A percentile compares a stretch with the other conserved stretches of the same genome.
These are phyloP conservation scores for Cladosporium sp. DNA, from an alignment of 2,329 filamentous ascomycete genomes.

Conservation along the genomic window DNA sequence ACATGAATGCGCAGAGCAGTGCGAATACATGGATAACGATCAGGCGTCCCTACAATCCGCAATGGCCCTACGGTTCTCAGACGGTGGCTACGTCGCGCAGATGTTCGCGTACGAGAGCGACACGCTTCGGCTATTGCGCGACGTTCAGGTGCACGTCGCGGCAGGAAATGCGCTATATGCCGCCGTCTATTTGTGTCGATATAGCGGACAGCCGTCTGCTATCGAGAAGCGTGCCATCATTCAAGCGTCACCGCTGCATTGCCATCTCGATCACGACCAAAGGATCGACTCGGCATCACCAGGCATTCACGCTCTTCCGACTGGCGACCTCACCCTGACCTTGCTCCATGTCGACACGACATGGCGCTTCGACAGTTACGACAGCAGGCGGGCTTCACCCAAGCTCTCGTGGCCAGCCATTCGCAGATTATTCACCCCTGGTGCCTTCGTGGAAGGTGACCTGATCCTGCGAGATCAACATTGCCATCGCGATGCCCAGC, in stretches of 20 bases:
- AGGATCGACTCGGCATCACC: not conserved
- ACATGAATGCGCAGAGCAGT: too few species aligned
- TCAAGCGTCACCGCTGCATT: not conserved
- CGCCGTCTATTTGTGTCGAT: not conserved
- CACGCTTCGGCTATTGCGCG: not conserved
- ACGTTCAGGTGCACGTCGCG: not conserved
- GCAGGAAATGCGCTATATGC: not conserved
- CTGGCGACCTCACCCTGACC: not conserved
- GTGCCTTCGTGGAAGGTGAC: not conserved
- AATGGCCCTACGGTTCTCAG: not conserved
- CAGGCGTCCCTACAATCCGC: too few species aligned
- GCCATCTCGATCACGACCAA: not conserved
- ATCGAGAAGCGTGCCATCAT: conserved; percentile 1
- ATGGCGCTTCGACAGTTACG: not conserved
- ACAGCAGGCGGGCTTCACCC: not conserved
- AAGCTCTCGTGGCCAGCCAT: conserved; percentile 1
- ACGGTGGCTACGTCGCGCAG: not conserved
- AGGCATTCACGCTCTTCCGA: not conserved
- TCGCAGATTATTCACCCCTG: not conserved
- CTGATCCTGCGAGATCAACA: not conserved
- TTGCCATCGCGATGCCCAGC: not conserved
- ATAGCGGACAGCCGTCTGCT: not conserved
- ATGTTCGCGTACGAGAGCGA: not conserved
- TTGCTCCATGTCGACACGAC: not conserved
- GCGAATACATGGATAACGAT: too few species aligned